phyloP scores from a whole-genome alignment of 1,284 basidiomycete species.

The Xerocomus nothofagi region DNA sequence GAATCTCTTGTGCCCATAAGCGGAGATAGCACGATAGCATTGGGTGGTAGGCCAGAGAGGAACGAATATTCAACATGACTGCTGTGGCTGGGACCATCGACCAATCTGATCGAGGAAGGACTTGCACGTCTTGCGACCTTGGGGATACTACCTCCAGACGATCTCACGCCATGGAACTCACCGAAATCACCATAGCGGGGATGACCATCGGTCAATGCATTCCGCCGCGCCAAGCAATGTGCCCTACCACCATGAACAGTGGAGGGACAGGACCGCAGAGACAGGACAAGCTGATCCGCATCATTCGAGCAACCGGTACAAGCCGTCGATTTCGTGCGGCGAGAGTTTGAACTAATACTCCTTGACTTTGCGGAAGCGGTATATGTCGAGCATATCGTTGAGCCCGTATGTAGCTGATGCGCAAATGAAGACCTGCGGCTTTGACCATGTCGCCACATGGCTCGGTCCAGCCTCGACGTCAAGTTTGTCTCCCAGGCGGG shows the following conservation, averaged over 20 bases:
- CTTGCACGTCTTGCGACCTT: constrained; percentile 14
- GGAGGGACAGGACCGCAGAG: not conserved
- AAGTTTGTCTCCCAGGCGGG: constrained; percentile 31
- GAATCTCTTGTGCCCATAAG: constrained; percentile 30
- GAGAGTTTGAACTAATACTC: constrained; percentile 3
- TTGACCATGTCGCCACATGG: constrained; percentile 8
- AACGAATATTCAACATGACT: constrained; percentile 26
- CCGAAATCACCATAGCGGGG: constrained; percentile 13
- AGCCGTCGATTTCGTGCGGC: constrained; percentile 10
- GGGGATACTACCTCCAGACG: not conserved
- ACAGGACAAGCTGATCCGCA: not conserved
- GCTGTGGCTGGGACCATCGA: constrained; percentile 16
- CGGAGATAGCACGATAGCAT: constrained; percentile 20
- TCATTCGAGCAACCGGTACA: constrained; percentile 8
- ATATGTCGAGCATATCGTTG: constrained; percentile 7
- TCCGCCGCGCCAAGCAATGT: not conserved
- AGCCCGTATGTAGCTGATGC: constrained; percentile 7
- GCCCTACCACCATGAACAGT: not conserved
- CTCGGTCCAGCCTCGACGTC: constrained; percentile 13
- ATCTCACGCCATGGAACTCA: not conserved
- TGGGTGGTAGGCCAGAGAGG: constrained; percentile 24
- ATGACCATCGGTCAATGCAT: not conserved
- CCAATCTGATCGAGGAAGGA: constrained; percentile 29
- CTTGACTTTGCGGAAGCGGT: constrained; percentile 1
- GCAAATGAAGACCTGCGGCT: constrained; percentile 1